These are phyloP conservation scores for Odontarrhena argentea DNA, from an alignment of 345 rosid genomes.

Conservation along the genomic window DNA sequence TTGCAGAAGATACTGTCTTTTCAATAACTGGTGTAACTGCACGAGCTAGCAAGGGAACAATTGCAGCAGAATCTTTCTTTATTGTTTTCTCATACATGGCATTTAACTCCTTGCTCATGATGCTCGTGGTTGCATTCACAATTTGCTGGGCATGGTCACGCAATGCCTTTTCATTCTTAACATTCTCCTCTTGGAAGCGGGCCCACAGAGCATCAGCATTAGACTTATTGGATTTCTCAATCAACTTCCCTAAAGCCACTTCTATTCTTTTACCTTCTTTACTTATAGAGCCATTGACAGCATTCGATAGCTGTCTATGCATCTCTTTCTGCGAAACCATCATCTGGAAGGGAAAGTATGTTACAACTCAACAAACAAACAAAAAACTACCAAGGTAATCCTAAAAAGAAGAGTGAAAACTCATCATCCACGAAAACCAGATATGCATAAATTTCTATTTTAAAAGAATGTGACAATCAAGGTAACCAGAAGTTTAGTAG, in stretches of 20 bases:
- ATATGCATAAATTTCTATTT: too few relatives aligned
- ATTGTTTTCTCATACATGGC: constrained; percentile 60
- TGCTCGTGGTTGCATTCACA: constrained; percentile 51
- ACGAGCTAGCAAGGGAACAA: constrained; percentile 59
- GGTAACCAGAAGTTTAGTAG: too few relatives aligned
- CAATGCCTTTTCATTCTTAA: constrained; percentile 62
- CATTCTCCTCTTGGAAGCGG: constrained; percentile 73
- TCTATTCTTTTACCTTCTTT: constrained; percentile 86
- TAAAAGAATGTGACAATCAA: too few relatives aligned
- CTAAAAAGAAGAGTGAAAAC: neutral
- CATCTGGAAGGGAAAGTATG: constrained; percentile 48
- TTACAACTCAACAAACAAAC: constrained; percentile 1
- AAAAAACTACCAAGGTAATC: neutral
- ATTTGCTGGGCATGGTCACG: constrained; percentile 66
- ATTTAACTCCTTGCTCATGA: constrained; percentile 64
- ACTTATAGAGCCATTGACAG: constrained; percentile 53
- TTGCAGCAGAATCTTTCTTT: constrained; percentile 66
- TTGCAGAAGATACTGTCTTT: constrained; percentile 65
- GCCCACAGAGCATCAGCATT: constrained; percentile 84
- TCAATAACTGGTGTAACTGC: constrained; percentile 64
- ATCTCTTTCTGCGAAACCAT: constrained; percentile 68
- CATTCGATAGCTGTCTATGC: constrained; percentile 74
- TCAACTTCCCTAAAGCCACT: constrained; percentile 63
- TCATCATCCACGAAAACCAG: neutral
- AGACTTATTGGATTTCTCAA: constrained; percentile 72